phyloP scores from a whole-genome alignment of 441 rosid species.

The Pelargonium myrrhifolium region DNA sequence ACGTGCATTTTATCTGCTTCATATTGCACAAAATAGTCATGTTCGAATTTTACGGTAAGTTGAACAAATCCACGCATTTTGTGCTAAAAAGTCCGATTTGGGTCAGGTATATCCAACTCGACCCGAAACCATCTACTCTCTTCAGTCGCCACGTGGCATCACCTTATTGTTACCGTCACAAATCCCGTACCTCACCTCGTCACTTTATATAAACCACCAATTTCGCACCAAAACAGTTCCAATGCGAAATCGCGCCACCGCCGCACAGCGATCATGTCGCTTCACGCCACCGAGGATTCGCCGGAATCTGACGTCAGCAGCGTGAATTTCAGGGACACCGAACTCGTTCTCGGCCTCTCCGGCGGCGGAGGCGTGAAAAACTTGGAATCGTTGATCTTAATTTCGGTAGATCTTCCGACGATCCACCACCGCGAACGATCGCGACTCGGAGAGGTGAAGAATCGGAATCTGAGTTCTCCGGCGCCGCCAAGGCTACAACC shows the following conservation, averaged over 20 bases:
- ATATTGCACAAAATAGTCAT: too few relatives aligned
- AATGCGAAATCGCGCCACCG: not conserved
- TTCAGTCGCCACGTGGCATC: too few relatives aligned
- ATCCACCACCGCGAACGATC: not conserved
- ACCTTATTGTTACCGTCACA: too few relatives aligned
- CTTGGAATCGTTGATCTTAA: constrained; percentile 12
- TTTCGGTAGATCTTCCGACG: not conserved
- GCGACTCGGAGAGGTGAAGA: not conserved
- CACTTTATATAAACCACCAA: too few relatives aligned
- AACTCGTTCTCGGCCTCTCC: constrained; percentile 26
- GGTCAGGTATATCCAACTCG: too few relatives aligned
- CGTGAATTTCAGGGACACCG: constrained; percentile 23
- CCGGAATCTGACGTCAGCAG: constrained; percentile 20
- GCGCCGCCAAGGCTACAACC: constrained; percentile 13
- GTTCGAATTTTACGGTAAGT: too few relatives aligned
- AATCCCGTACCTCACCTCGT: too few relatives aligned
- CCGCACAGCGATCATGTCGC: constrained; percentile 2
- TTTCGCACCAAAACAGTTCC: not conserved
- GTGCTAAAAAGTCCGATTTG: too few relatives aligned
- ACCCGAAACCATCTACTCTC: too few relatives aligned
- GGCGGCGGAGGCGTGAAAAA: constrained; percentile 16
- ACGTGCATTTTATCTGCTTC: too few relatives aligned
- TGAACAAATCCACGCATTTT: too few relatives aligned
- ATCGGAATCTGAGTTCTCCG: constrained; percentile 7
- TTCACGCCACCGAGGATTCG: constrained; percentile 1